Evolutionary conservation across 2,329 filamentous ascomycete species (phyloP).

Genomic region (Fusarium sp.): DNA sequence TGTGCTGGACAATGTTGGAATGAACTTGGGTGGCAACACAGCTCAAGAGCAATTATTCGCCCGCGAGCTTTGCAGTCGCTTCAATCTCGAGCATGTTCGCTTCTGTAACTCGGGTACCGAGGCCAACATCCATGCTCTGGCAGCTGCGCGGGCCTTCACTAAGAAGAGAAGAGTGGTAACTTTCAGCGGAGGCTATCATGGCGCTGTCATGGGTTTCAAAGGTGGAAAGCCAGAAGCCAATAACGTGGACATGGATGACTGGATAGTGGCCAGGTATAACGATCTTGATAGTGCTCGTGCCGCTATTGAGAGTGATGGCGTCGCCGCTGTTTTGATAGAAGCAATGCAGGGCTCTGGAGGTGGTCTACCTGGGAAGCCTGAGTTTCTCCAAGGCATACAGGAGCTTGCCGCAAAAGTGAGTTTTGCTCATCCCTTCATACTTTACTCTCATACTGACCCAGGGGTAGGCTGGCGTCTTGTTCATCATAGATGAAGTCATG

Average conservation of each 20-base stretch:
- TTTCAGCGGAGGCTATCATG: conserved; percentile 60
- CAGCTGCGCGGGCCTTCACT: conserved; percentile 62
- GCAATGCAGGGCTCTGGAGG: conserved; percentile 74
- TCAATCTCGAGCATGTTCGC: conserved; percentile 66
- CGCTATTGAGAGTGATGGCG: conserved; percentile 58
- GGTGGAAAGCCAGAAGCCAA: conserved; percentile 54
- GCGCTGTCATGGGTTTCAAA: conserved; percentile 54
- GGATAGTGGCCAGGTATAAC: conserved; percentile 72
- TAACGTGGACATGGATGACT: conserved; percentile 66
- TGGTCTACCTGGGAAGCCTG: conserved; percentile 61
- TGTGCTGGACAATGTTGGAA: conserved; percentile 60
- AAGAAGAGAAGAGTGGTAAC: conserved; percentile 62
- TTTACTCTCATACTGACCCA: neutral
- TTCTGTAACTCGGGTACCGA: conserved; percentile 77
- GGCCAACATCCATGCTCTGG: conserved; percentile 70
- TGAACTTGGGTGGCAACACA: conserved; percentile 67
- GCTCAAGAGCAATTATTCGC: conserved; percentile 65
- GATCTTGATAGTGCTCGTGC: conserved; percentile 61
- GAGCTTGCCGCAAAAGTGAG: conserved; percentile 56
- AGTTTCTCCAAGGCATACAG: conserved; percentile 66
- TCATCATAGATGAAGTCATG: conserved; percentile 80
- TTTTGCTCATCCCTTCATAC: neutral
- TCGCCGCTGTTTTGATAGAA: conserved; percentile 75
- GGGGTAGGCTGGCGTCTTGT: conserved; percentile 61
- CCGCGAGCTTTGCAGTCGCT: conserved; percentile 63